Evolutionary conservation across 805 yeast genomes (phyloP).

Genomic region (Komagataella mondaviorum): DNA sequence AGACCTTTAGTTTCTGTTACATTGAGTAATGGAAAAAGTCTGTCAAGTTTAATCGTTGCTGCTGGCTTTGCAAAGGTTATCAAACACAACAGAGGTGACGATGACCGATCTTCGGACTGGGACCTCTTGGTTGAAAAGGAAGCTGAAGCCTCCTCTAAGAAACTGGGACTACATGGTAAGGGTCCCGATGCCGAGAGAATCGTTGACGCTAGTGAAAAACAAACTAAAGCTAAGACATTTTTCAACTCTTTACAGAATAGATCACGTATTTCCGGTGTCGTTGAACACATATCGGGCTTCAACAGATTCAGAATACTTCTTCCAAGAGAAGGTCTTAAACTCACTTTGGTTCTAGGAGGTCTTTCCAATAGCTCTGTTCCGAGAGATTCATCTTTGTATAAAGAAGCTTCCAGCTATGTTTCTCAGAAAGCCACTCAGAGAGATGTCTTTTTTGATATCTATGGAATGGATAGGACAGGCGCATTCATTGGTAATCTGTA

Average conservation of each 20-base stretch:
- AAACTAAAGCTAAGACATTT: constrained; percentile 60
- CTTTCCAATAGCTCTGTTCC: constrained; percentile 25
- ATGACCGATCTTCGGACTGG: constrained; percentile 64
- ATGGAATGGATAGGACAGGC: constrained; percentile 64
- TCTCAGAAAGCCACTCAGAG: constrained; percentile 50
- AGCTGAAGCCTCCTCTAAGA: constrained; percentile 38
- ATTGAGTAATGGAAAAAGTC: constrained; percentile 37
- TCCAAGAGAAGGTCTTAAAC: constrained; percentile 58
- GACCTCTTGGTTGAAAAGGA: constrained; percentile 65
- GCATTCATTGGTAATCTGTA: constrained; percentile 67
- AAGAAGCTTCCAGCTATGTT: constrained; percentile 40
- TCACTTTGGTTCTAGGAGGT: constrained; percentile 70
- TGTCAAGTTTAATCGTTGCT: constrained; percentile 45
- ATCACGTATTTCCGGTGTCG: constrained; percentile 50
- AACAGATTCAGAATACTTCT: constrained; percentile 52
- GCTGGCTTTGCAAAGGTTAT: constrained; percentile 70
- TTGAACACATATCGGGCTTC: constrained; percentile 59
- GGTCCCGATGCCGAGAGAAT: constrained; percentile 45
- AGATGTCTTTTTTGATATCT: constrained; percentile 57
- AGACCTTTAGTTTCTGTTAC: constrained; percentile 52
- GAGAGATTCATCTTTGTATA: constrained; percentile 23
- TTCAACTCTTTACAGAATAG: constrained; percentile 57
- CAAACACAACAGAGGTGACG: constrained; percentile 62
- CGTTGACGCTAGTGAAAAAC: constrained; percentile 71
- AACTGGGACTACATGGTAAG: constrained; percentile 46